phyloP scores from a whole-genome alignment of 352 stramenopile genomes.

The Aphanomyces cochlioides region DNA sequence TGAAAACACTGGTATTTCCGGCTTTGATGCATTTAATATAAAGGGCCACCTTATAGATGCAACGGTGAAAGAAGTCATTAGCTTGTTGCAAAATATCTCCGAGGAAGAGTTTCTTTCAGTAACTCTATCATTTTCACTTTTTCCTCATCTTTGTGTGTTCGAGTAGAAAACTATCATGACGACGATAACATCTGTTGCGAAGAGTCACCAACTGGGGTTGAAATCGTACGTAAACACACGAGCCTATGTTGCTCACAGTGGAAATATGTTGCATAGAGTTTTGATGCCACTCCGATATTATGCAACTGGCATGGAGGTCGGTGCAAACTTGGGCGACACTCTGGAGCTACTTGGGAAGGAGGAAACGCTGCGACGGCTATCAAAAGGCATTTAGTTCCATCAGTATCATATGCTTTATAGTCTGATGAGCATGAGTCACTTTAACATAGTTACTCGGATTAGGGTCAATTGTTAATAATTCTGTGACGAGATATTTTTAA shows the following conservation, averaged over 20 bases:
- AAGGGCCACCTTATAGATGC: slow-evolving; percentile 35
- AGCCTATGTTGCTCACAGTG: neutral
- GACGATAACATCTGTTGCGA: slow-evolving; percentile 70
- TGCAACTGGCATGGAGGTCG: slow-evolving; percentile 80
- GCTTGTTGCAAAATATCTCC: slow-evolving; percentile 44
- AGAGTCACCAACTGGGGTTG: slow-evolving; percentile 66
- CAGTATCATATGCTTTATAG: slow-evolving; percentile 8
- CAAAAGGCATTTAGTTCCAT: neutral
- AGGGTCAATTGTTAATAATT: too few relatives aligned
- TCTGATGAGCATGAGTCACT: neutral
- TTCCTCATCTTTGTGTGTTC: neutral
- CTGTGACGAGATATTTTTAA: too few relatives aligned
- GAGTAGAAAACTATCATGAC: slow-evolving; percentile 69
- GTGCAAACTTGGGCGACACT: slow-evolving; percentile 73
- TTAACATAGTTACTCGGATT: too few relatives aligned
- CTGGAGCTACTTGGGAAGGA: slow-evolving; percentile 70
- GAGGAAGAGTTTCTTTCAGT: slow-evolving; percentile 58
- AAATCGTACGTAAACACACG: slow-evolving; percentile 58
- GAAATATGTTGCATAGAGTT: slow-evolving; percentile 9
- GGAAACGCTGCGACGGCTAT: slow-evolving; percentile 50
- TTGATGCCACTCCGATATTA: slow-evolving; percentile 85
- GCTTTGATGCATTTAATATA: neutral
- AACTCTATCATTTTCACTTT: neutral
- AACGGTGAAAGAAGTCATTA: slow-evolving; percentile 49
- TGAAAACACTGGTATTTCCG: slow-evolving; percentile 41